Base-by-base conservation (phyloP, 2,329 filamentous ascomycete species). In the Pyricularia sp. region DNA sequence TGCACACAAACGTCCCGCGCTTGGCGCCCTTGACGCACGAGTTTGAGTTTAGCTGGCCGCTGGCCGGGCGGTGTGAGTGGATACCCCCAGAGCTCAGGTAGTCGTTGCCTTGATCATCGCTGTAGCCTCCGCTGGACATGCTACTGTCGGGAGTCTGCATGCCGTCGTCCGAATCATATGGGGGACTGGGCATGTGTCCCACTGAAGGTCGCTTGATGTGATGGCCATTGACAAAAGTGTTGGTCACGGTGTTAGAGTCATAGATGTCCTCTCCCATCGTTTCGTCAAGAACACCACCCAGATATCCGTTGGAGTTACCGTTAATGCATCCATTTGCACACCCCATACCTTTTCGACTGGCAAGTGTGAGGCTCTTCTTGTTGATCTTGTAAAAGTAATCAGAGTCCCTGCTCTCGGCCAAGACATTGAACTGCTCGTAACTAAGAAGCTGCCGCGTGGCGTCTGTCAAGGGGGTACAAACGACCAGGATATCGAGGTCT, bases 1-100 rank as follows among this genome's bases (percentile, higher is more conserved):
- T 93, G 63, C 84, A 82, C 7, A 93, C 70, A 67, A 87, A 90
- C 0, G 86, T 83, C 49, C 53, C 53, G 53, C 53, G 53, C 53
- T 57, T 57, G 53, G 9, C 40, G 40, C 40, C 40, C 40, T 49
- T 49, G 16, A 49, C 40, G 40, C 40, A 49, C 40, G 40, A n/a
- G 19, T n/a, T 49, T n/a, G 16, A 19, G 40, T n/a, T n/a, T 49
- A n/a, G 40, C 19, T 49, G 35, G 60, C 60, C 6, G 10, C 13
- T 49, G 22, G n/a, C 13, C 31, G 33, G 31, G 40, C 16, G 19
- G 40, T 49, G 40, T 6, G 40, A 49, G 19, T 49, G 40, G 19
- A n/a, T 5, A 49, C 40, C 40, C 6, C 16, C 40, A 1, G 40
- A 6, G 40, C 6, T 49, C 16, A 49, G 40, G 19, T 49, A 49